Base-by-base conservation (phyloP, 2,329 filamentous ascomycete genomes). In the Chrysoporthe austroafricana region DNA sequence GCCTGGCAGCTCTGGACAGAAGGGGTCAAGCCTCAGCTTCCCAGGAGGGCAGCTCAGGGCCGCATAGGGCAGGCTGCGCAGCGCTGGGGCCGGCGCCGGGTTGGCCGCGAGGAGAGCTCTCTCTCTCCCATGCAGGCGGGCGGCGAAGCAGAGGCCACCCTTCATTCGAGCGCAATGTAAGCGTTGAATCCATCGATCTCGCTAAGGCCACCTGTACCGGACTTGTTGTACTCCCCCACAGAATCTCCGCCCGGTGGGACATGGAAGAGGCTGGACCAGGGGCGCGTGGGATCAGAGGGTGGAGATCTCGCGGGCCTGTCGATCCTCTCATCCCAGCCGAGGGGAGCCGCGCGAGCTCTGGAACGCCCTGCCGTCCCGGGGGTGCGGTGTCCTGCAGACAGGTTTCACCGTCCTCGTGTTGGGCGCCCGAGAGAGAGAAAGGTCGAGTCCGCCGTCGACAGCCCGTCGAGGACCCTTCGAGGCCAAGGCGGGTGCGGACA, bases 131-230 rank as follows among this genome's bases (percentile, higher is more conserved):
- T 46, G 44, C 44, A n/a, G 44, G 8, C 44, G 18, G 44, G 44
- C 44, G 44, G 44, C 44, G 44, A 14, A n/a, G 44, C 44, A 46
- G 13, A 46, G 26, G 44, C 44, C 44, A 16, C 13, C 13, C 8
- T 18, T 46, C 44, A n/a, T 32, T 52, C 39, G 43, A 5, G 8
- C 7, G 13, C 42, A 3, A 21, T 34, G 42, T 61, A 39, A 61
- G 42, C 42, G 42, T 61, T 36, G 43, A 42, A 61, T 61, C 42
- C 58, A 48, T 61, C 58, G 58, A 61, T 61, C 58, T 61, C 58
- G 58, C 58, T 61, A 61, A 48, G 21, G 58, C 16, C 58, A 21
- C 48, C 21, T n/a, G 21, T 34, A 61, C 58, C 26, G 58, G 16
- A 48, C 34, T 34, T 46, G 21, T 5, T 18, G 58, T 46, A 13